Percentiles rank a stretch among this genome's conserved stretches.
These are phyloP conservation scores for Fistulifera solaris DNA, from an alignment of 108 stramenopile species.

Conservation along the genomic window DNA sequence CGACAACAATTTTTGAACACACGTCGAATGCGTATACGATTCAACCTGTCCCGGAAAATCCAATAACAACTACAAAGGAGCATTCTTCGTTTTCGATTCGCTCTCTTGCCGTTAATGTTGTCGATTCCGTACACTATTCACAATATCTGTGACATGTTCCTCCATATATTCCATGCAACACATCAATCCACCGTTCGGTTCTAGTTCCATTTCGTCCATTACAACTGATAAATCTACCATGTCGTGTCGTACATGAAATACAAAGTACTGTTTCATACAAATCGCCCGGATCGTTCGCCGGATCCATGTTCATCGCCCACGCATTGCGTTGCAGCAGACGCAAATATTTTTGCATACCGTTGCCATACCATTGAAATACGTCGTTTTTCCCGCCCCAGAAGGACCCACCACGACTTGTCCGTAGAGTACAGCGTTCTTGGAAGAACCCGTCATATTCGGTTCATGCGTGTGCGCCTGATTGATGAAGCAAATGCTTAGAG, in stretches of 20 bases:
- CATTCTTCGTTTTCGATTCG: slow-evolving; percentile 9
- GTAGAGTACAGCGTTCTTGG: too few relatives aligned
- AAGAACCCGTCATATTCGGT: too few relatives aligned
- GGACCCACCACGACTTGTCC: slow-evolving; percentile 95
- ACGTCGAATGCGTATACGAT: slow-evolving; percentile 83
- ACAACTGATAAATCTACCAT: slow-evolving; percentile 74
- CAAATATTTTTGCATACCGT: slow-evolving; percentile 92
- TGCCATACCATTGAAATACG: too few relatives aligned
- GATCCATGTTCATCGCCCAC: slow-evolving; percentile 94
- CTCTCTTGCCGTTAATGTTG: slow-evolving; percentile 27
- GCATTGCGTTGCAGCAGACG: slow-evolving; percentile 58
- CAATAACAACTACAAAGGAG: slow-evolving; percentile 68
- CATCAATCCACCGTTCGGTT: slow-evolving; percentile 93
- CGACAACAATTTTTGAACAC: slow-evolving; percentile 54
- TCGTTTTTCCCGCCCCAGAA: slow-evolving; percentile 95
- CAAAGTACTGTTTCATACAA: slow-evolving; percentile 50
- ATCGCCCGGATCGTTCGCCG: slow-evolving; percentile 78
- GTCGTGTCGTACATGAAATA: slow-evolving; percentile 76
- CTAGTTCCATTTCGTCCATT: slow-evolving; percentile 84
- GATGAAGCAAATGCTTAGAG: too few relatives aligned
- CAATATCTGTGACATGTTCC: slow-evolving; percentile 48
- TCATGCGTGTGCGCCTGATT: too few relatives aligned
- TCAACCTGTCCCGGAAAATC: slow-evolving; percentile 98
- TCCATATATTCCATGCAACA: slow-evolving; percentile 97
- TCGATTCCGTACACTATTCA: slow-evolving; percentile 2